Base-by-base conservation (phyloP, 331 rosid genomes). In the Ulmus americana region DNA sequence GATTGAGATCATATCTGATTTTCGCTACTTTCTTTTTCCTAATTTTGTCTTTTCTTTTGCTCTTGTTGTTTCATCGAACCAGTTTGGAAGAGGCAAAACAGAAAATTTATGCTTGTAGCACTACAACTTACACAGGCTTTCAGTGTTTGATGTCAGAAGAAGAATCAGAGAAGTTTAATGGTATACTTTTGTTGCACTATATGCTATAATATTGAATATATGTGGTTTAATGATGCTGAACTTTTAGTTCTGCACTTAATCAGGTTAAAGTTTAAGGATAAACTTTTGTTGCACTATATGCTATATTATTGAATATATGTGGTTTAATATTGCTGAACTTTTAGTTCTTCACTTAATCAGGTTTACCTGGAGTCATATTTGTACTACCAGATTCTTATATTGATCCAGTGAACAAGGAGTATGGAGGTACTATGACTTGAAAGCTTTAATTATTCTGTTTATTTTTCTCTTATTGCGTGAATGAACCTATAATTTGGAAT, bases 21-120 rank as follows among this genome's bases (percentile, higher is more conserved):
- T 15, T 11, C 16, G 13, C n/a, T 45, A 1, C n/a, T 8, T 2
- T 3, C 28, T 39, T 9, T 8, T 4, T 2, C 5, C 38, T 41
- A 14, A 20, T 70, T 20, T 8, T 41, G 10, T 0, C 40, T 39
- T 55, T 1, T 11, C 10, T 10, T 13, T 48, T 38, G 14, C 35
- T 28, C 35, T 28, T 28, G 35, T 9, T 48, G 12, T 45, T 28
- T 47, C 39, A 10, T 10, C 13, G 63, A 15, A 49, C 43, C 84
- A 91, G 97, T 45, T 12, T 88, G 77, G 97, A 88, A 67, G 97
- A 86, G 77, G 97, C 95, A 4, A 91, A 88, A 77, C 61, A 76
- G 74, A 91, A 79, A 68, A 88, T 91, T 0, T 91, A 91, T 79
- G 95, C 97, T 7, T 88, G 96, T 61, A 91, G 97, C 71, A 91